phyloP scores from a whole-genome alignment of 805 yeast genomes.

The Candida maesae region DNA sequence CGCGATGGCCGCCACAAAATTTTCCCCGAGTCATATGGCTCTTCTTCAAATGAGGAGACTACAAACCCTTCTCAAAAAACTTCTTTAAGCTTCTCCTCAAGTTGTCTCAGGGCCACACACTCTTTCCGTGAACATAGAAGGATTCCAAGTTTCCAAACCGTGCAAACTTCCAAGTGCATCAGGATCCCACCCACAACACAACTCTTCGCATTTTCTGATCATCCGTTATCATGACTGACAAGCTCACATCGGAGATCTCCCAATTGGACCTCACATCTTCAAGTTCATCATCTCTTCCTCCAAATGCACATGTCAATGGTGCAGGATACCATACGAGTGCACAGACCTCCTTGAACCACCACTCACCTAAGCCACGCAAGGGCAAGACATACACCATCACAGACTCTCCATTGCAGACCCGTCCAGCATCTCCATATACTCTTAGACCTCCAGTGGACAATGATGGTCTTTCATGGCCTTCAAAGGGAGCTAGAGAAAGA shows the following conservation, averaged over 20 bases:
- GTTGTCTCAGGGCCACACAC: no score
- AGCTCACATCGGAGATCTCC: constrained; percentile 16
- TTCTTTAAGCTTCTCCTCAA: no score
- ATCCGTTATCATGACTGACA: constrained; percentile 11
- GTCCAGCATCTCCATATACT: constrained; percentile 82
- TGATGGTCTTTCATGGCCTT: constrained; percentile 95
- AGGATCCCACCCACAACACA: no score
- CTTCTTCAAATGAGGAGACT: no score
- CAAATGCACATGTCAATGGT: constrained; percentile 17
- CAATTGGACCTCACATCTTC: constrained; percentile 10
- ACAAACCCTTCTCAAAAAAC: no score
- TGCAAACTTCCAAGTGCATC: constrained; percentile 1
- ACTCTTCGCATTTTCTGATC: background rate
- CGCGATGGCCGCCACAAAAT: no score
- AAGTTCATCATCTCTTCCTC: constrained; percentile 5
- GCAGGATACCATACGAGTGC: constrained; percentile 22
- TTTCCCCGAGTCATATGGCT: background rate
- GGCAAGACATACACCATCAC: background rate
- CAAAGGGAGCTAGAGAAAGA: constrained; percentile 75
- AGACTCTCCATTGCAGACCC: constrained; percentile 32
- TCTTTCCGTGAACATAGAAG: no score
- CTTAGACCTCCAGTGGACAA: constrained; percentile 81
- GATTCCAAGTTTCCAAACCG: no score
- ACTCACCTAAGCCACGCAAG: constrained; percentile 12
- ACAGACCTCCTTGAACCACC: constrained; percentile 14